These are phyloP conservation scores for Dicorynia guianensis DNA, from an alignment of 306 rosid species.

Conservation along the genomic window DNA sequence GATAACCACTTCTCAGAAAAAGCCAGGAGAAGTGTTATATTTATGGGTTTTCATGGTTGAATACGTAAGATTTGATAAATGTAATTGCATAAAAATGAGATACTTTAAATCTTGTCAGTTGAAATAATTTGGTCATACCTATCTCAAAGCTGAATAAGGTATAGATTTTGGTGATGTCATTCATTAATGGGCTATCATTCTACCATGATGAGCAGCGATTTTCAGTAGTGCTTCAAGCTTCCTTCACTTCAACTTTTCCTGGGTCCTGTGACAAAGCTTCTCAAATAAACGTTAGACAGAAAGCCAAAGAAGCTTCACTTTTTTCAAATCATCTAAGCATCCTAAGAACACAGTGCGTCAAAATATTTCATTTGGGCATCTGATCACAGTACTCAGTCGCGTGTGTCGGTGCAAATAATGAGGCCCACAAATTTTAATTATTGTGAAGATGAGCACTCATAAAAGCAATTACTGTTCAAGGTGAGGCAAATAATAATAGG, in stretches of 20 bases:
- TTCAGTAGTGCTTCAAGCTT: background rate
- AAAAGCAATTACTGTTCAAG: slow-evolving; percentile 26
- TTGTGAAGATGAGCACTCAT: background rate
- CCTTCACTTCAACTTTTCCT: slow-evolving; percentile 1
- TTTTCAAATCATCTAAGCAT: slow-evolving; percentile 41
- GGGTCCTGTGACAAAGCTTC: background rate
- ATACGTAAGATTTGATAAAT: too few relatives aligned
- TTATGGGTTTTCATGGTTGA: too few relatives aligned
- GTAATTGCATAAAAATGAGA: too few relatives aligned
- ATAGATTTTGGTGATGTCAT: slow-evolving; percentile 19
- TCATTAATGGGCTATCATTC: background rate
- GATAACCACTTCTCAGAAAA: too few relatives aligned
- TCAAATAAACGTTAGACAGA: background rate
- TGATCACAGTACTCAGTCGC: background rate
- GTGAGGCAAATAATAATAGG: slow-evolving; percentile 32
- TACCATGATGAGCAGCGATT: slow-evolving; percentile 3
- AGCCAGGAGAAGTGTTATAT: too few relatives aligned
- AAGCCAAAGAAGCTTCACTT: slow-evolving; percentile 12
- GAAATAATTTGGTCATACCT: too few relatives aligned
- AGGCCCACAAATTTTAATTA: slow-evolving; percentile 29
- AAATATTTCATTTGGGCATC: background rate
- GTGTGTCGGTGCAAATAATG: slow-evolving; percentile 36
- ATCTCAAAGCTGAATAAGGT: background rate
- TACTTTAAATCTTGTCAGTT: too few relatives aligned
- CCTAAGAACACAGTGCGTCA: slow-evolving; percentile 26